phyloP scores from a whole-genome alignment of 306 rosid species.

The Citrullus colocynthis region DNA sequence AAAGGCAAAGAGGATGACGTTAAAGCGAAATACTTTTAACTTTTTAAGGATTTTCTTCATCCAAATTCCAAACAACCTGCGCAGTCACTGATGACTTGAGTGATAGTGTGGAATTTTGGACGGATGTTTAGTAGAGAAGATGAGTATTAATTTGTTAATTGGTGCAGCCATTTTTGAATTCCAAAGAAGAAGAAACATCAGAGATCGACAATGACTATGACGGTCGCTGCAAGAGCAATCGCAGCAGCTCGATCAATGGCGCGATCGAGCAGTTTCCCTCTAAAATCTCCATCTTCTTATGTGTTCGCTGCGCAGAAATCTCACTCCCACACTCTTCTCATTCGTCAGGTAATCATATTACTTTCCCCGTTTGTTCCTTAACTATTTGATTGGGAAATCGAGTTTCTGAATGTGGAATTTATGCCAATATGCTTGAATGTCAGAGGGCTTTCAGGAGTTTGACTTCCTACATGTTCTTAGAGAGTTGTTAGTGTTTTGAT shows the following conservation, averaged over 20 bases:
- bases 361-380: background rate
- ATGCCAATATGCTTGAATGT: slow-evolving; percentile 10
- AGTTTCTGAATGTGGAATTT: background rate
- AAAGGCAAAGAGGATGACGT: no score
- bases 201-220: background rate
- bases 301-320: background rate
- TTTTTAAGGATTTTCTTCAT: no score
- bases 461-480: no score
- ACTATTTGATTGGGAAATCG: background rate
- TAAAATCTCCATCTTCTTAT: no score
- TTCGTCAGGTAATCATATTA: background rate
- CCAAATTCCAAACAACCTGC: no score
- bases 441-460: slow-evolving; percentile 17
- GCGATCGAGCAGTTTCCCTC: background rate
- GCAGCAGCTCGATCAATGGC: background rate
- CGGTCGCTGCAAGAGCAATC: background rate
- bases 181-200: background rate
- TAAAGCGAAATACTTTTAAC: no score
- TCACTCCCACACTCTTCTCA: slow-evolving; percentile 5
- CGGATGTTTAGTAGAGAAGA: background rate
- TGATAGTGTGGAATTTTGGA: no score
- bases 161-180: background rate
- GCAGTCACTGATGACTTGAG: no score
- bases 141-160: background rate
- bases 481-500: no score